Base-by-base conservation (phyloP, 1,284 basidiomycete species). In the Stygiomarasmius scandens region DNA sequence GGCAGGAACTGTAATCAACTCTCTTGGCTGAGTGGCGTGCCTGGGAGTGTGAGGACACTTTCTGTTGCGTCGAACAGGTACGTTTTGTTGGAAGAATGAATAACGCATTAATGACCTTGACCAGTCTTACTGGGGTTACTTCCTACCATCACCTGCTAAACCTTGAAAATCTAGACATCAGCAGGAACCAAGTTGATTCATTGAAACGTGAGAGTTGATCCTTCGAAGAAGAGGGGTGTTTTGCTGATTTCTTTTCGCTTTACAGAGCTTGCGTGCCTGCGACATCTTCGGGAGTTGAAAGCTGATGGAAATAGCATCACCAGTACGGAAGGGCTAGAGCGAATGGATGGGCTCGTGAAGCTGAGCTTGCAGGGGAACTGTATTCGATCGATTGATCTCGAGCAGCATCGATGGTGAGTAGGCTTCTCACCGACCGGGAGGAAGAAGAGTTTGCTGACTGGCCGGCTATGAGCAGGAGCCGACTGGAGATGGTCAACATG, bases 101-200 rank as follows among this genome's bases (percentile, higher is more conserved):
- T 19, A n/a, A 11, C 19, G 19, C 27, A 49, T 27, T 46, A 32
- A 34, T 55, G 29, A 47, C 52, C 49, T 61, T 60, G 32, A 10
- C 19, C 66, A 86, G 93, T 62, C 80, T 99, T 64, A 92, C 93
- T 62, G 85, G 87, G 59, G 77, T 97, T 63, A 95, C 94, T 24
- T 95, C 95, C 22, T 97, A 96, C 71, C 84, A 84, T 67, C 95
- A 98, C 71, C 77, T 99, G 63, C 76, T 81, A 38, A 92, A 93
- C 71, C 81, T 99, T 44, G 93, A 96, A 74, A 86, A 84, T 66
- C 82, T 99, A 63, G 95, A 99, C 75, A 87, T 99, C 63, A 96
- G 94, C 71, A 74, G 85, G 65, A 99, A 99, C 71, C 84, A 93
- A 61, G 82, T 99, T 54, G 93, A 96, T 62, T 93, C 90, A 14